A percentile compares a stretch with the other conserved stretches of the same genome.
Evolutionary conservation across 2,329 filamentous ascomycete species (phyloP).

Genomic region (Cladosporium sp.): DNA sequence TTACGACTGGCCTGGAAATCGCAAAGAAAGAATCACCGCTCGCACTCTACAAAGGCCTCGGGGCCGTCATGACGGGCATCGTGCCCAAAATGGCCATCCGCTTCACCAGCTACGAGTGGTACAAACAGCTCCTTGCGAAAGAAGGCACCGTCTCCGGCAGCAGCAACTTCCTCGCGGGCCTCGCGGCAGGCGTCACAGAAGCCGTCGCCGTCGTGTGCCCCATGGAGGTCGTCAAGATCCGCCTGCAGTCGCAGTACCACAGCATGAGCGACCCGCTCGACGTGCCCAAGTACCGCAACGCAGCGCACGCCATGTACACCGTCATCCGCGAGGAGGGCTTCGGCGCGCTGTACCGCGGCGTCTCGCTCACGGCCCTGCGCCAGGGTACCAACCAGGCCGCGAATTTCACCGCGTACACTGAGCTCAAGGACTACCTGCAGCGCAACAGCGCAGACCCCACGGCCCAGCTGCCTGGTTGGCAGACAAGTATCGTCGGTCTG

Average conservation of each 20-base stretch:
- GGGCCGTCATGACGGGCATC: conserved; percentile 91
- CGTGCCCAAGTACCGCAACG: conserved; percentile 94
- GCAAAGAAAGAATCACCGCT: conserved; percentile 84
- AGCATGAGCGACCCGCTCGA: conserved; percentile 95
- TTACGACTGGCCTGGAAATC: conserved; percentile 79
- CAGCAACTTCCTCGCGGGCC: conserved; percentile 73
- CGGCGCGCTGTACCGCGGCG: conserved; percentile 84
- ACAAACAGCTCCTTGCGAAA: conserved; percentile 76
- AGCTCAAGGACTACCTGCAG: conserved; percentile 78
- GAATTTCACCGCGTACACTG: conserved; percentile 96
- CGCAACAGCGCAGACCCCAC: conserved; percentile 64
- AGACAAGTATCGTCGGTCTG: conserved; percentile 85
- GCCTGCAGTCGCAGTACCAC: conserved; percentile 95
- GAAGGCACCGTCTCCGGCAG: conserved; percentile 61
- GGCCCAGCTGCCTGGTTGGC: conserved; percentile 69
- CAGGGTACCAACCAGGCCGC: conserved; percentile 97
- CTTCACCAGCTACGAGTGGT: conserved; percentile 94
- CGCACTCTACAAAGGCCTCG: conserved; percentile 95
- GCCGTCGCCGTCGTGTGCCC: conserved; percentile 93
- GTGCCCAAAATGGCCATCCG: conserved; percentile 99
- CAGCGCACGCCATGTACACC: conserved; percentile 75
- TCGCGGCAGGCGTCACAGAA: conserved; percentile 90
- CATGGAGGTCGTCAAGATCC: conserved; percentile 99
- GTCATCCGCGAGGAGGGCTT: conserved; percentile 87
- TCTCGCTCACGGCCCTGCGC: conserved; percentile 83